Evolutionary conservation across 73 alveolate genomes (phyloP).

Genomic region (Paramecium octaurelia): DNA sequence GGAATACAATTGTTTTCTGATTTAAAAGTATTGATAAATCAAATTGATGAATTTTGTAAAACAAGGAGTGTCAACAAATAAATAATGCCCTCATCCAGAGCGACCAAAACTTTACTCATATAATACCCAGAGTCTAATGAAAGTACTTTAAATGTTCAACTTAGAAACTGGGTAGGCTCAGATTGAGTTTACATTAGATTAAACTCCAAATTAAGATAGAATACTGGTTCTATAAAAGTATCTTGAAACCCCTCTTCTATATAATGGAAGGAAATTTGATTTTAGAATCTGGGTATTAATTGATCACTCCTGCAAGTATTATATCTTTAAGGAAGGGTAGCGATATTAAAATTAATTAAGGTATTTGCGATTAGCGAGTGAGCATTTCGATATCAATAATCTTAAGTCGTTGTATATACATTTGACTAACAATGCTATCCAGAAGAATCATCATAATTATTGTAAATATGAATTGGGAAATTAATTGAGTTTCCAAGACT

Average conservation of each 20-base stretch:
- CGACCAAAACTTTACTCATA: neutral
- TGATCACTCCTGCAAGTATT: neutral
- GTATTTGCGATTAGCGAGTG: neutral
- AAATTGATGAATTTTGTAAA: constrained; percentile 5
- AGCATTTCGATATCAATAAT: constrained; percentile 39
- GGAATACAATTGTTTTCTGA: constrained; percentile 45
- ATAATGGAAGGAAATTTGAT: constrained; percentile 26
- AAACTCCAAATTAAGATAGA: neutral
- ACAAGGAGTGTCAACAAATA: neutral
- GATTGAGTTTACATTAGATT: neutral
- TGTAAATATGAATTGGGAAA: constrained; percentile 82
- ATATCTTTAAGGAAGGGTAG: constrained; percentile 34
- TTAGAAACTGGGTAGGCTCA: neutral
- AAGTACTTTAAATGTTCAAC: neutral
- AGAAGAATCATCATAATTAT: constrained; percentile 70
- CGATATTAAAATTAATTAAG: neutral
- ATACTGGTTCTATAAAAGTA: neutral
- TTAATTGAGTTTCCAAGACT: constrained; percentile 61
- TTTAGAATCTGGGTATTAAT: constrained; percentile 13
- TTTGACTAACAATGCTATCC: constrained; percentile 77
- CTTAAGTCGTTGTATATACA: constrained; percentile 68
- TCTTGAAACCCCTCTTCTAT: neutral
- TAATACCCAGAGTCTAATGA: neutral
- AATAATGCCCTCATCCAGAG: neutral
- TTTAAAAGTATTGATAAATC: neutral